phyloP scores from a whole-genome alignment of 306 rosid genomes.

The Canavalia gladiata region DNA sequence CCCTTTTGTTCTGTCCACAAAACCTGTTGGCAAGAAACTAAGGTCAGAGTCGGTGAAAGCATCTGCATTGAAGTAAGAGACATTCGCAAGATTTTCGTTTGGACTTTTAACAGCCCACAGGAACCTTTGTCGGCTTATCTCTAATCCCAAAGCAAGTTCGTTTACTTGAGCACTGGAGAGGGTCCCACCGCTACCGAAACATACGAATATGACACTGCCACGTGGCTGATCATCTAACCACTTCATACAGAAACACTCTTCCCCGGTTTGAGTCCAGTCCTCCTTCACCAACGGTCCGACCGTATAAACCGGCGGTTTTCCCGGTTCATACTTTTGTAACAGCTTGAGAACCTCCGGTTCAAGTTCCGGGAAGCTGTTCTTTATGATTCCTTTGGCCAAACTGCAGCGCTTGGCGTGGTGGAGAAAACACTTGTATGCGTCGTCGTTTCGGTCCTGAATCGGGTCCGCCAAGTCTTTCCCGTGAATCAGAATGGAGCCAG shows the following conservation, averaged over 20 bases:
- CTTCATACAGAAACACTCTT: conserved; percentile 21
- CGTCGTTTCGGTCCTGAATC: conserved; percentile 63
- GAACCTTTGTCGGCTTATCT: conserved; percentile 57
- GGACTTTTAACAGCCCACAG: conserved; percentile 64
- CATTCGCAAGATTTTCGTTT: conserved; percentile 26
- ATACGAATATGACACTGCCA: conserved; percentile 55
- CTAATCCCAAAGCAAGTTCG: conserved; percentile 59
- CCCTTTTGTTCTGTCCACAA: conserved; percentile 53
- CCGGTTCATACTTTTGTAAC: conserved; percentile 35
- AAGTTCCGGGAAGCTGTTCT: conserved; percentile 64
- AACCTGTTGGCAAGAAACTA: conserved; percentile 65
- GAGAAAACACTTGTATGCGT: conserved; percentile 62
- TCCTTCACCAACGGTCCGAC: conserved; percentile 19
- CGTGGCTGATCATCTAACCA: conserved; percentile 72
- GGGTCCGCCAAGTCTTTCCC: conserved; percentile 67
- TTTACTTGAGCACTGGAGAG: conserved; percentile 46
- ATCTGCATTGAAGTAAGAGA: conserved; percentile 53
- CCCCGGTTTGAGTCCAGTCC: conserved; percentile 1
- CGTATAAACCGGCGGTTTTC: no score
- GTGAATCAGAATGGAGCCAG: conserved; percentile 63
- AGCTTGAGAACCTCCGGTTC: conserved; percentile 59
- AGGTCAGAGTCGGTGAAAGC: conserved; percentile 45
- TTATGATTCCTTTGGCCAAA: conserved; percentile 60
- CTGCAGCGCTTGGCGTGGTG: conserved; percentile 56
- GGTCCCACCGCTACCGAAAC: conserved; percentile 68